Evolutionary conservation across 2,329 filamentous ascomycete genomes (phyloP).

Genomic region (Aureobasidium uvarum): DNA sequence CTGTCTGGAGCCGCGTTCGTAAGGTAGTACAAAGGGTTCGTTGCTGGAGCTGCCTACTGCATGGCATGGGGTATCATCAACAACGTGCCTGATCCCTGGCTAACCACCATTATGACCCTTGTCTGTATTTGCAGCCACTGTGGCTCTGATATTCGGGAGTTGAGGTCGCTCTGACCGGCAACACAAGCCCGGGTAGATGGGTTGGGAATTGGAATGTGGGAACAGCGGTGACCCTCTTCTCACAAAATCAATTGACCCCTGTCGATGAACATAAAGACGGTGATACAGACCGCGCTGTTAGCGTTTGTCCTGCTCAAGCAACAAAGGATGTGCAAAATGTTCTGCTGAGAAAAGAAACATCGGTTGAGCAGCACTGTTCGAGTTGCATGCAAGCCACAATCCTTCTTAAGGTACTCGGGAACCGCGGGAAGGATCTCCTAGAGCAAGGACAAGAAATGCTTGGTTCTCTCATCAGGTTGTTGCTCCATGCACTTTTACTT

Average conservation of each 20-base stretch:
- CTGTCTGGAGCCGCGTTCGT: neutral
- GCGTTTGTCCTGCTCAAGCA: neutral
- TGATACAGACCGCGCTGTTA: neutral
- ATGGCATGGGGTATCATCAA: neutral
- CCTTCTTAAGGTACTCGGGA: neutral
- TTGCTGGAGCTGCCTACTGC: constrained; percentile 3
- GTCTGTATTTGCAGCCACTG: constrained; percentile 10
- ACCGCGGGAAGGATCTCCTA: constrained; percentile 4
- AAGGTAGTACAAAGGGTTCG: neutral
- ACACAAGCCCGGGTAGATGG: neutral
- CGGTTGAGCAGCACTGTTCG: constrained; percentile 7
- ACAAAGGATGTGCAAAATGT: neutral
- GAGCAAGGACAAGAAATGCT: constrained; percentile 7
- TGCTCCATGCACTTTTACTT: neutral
- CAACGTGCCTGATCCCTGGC: neutral
- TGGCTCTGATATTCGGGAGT: constrained; percentile 5
- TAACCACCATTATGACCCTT: neutral
- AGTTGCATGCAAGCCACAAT: constrained; percentile 9
- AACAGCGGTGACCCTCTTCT: neutral
- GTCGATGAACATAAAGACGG: neutral
- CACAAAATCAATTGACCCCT: neutral
- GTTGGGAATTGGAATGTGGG: neutral
- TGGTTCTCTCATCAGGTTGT: neutral
- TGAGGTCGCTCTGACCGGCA: neutral
- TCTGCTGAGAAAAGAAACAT: neutral